phyloP scores from a whole-genome alignment of 2,329 filamentous ascomycete genomes.

The Penicillium hordei region DNA sequence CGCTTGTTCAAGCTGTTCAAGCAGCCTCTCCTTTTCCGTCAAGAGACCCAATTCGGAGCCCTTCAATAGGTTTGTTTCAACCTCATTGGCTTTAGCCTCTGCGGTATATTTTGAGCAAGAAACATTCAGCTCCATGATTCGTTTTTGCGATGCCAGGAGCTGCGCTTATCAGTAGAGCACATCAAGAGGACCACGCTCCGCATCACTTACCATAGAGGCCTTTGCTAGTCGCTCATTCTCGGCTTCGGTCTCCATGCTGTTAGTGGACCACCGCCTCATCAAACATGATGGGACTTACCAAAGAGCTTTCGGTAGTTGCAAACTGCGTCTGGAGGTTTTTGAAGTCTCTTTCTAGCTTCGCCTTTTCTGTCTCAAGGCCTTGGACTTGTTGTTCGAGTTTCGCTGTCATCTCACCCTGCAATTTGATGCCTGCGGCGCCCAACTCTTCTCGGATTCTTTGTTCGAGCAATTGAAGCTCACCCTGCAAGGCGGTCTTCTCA shows the following conservation, averaged over 20 bases:
- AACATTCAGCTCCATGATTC: constrained; percentile 21
- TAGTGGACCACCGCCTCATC: constrained; percentile 3
- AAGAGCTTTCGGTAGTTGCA: constrained; percentile 15
- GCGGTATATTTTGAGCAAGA: constrained; percentile 12
- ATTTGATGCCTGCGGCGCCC: constrained; percentile 31
- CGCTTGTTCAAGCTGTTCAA: constrained; percentile 22
- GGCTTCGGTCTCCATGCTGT: constrained; percentile 22
- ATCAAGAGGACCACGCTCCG: too few species aligned
- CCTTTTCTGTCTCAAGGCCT: constrained; percentile 29
- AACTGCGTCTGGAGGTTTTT: constrained; percentile 24
- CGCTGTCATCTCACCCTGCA: constrained; percentile 29
- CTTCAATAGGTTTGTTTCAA: constrained; percentile 24
- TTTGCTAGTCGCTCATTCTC: constrained; percentile 14
- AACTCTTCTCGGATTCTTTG: constrained; percentile 32
- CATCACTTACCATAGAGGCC: constrained; percentile 21
- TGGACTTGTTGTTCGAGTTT: constrained; percentile 34
- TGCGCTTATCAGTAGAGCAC: constrained; percentile 20
- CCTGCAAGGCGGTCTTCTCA: constrained; percentile 24
- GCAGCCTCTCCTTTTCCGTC: constrained; percentile 20
- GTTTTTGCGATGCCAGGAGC: constrained; percentile 21
- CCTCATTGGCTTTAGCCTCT: constrained; percentile 16
- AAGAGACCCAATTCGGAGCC: constrained; percentile 19
- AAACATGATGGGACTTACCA: constrained; percentile 24
- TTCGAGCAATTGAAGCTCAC: constrained; percentile 25
- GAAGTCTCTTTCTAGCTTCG: constrained; percentile 19